phyloP scores from a whole-genome alignment of 2,329 filamentous ascomycete genomes.

The Sporothrix luriei region DNA sequence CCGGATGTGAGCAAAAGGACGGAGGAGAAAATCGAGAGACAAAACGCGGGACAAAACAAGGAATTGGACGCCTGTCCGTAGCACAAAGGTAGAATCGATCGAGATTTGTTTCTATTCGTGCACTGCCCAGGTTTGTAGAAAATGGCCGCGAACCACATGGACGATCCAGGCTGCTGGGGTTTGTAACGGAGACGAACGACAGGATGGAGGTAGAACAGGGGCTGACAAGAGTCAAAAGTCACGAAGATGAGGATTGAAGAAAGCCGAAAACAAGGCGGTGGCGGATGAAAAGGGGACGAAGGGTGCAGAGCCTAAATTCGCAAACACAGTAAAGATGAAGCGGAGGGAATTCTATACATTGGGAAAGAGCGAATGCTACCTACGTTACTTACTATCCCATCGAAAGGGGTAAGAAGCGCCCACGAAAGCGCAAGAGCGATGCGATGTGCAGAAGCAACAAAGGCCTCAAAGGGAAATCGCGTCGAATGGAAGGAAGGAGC shows the following conservation, averaged over 20 bases:
- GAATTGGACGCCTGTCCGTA: background rate
- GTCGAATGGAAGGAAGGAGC: background rate
- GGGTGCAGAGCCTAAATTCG: background rate
- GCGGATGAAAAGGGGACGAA: background rate
- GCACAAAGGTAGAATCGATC: slow-evolving; percentile 16
- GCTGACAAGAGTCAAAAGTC: slow-evolving; percentile 2
- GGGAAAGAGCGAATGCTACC: slow-evolving; percentile 2
- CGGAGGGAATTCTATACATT: background rate
- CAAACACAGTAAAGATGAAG: slow-evolving; percentile 1
- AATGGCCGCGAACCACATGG: slow-evolving; percentile 15
- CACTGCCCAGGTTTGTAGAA: background rate
- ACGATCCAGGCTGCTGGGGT: slow-evolving; percentile 20
- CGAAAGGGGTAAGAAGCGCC: background rate
- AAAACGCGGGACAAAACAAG: background rate
- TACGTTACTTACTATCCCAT: no score
- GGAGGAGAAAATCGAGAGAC: background rate
- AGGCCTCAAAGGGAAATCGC: background rate
- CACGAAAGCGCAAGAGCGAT: slow-evolving; percentile 9
- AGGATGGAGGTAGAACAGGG: slow-evolving; percentile 10
- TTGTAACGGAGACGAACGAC: slow-evolving; percentile 1
- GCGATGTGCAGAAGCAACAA: background rate
- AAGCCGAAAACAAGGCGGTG: background rate
- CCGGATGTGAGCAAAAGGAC: no score
- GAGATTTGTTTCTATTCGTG: slow-evolving; percentile 15
- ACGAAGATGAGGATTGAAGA: background rate